Evolutionary conservation across 371 early-diverging fungal genomes (phyloP).

Genomic region (Mortierella sp.): DNA sequence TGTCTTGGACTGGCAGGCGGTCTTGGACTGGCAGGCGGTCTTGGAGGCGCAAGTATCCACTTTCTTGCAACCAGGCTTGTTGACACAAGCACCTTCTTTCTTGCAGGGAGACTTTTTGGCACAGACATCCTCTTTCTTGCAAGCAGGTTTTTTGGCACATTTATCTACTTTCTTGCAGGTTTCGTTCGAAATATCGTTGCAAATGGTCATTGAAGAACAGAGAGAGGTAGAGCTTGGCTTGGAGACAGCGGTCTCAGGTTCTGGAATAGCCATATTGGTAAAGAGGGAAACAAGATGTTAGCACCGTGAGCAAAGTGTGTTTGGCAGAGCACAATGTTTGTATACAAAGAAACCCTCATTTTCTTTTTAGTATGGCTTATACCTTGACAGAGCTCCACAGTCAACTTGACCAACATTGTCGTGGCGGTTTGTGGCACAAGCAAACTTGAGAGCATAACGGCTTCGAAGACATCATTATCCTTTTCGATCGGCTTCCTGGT

Average conservation of each 20-base stretch:
- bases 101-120: neutral
- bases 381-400: constrained; percentile 28
- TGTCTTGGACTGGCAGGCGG: neutral
- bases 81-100: neutral
- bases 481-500: constrained; percentile 8
- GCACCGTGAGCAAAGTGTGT: neutral
- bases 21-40: neutral
- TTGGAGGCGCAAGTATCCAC: neutral
- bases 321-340: neutral
- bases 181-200: neutral
- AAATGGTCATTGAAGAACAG: neutral
- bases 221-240: neutral
- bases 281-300: neutral
- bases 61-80: constrained; percentile 1
- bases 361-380: neutral
- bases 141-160: neutral
- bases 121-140: neutral
- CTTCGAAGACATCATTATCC: constrained; percentile 31
- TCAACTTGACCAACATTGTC: constrained; percentile 24
- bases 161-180: neutral
- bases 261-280: neutral
- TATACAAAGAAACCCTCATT: neutral
- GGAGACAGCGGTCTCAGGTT: neutral
- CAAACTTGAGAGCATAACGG: constrained; percentile 10
- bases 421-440: constrained; percentile 21